Base-by-base conservation (phyloP, 176 grass and related monocot species). In the Thinopyrum elongatum region DNA sequence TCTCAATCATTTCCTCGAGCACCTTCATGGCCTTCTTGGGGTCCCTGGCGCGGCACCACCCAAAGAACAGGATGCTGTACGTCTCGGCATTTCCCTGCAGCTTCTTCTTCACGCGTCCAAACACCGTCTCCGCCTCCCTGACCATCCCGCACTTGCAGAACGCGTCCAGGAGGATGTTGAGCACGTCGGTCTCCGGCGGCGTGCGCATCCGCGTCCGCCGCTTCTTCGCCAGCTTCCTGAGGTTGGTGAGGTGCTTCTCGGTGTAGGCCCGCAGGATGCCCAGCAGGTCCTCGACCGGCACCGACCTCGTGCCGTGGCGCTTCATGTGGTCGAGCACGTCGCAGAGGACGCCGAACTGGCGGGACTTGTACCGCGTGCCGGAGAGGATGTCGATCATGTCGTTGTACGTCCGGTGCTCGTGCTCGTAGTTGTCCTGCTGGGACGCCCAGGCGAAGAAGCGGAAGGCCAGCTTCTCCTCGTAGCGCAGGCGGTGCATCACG, bases 391-490 rank as follows among this genome's bases (percentile, higher is more conserved):
- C 97, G 53, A 98, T 95, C 79, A 98, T 87, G 57, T 89, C 87
- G 83, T 89, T 92, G 82, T 95, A 98, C 9, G 84, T 86, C n/a
- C n/a, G 23, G 36, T 9, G 90, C 84, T 92, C 86, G 73, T 98
- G 97, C 70, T 12, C 70, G 84, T 98, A 98, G 15, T 66, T 85
- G n/a, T 82, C 82, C 86, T 91, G 92, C 65, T 78, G 85, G 17
- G 86, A 83, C 1, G 85, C 90, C 92, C 94, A 98, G 34, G 85
- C 84, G 84, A 98, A 95, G 87, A 98, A 98, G 12, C 90, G 73
- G 81, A 98, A 95, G 19, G 94, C 90, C 69, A 95, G 84, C 86
- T 92, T 95, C 87, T 98, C 97, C 75, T 98, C 94, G 62, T 98
- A 98, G 15, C 90, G 84, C 51, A 95, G 76, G 49, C 92, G 88